Conservation (phyloP, 2,329 filamentous ascomycete genomes). For the Phoma sp. region DNA sequence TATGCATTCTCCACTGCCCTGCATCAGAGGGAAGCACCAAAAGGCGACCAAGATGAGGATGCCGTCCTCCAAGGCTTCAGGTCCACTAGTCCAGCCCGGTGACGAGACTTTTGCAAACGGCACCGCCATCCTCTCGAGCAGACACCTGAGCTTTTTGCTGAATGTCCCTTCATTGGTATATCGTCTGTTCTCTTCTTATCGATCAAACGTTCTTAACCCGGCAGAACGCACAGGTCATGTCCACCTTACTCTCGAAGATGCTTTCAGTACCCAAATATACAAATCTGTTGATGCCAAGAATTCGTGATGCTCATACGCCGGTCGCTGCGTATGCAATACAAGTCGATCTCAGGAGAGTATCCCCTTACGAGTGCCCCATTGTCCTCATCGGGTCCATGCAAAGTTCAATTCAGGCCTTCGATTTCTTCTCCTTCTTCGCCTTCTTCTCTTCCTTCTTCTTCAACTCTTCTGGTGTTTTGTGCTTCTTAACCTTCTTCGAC, state of each 20-base stretch:
- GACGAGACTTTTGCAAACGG: background rate
- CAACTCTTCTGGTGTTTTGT: conserved; percentile 41
- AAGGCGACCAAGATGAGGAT: background rate
- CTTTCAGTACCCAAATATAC: background rate
- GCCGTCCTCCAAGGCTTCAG: background rate
- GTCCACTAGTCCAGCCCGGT: background rate
- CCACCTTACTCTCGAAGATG: background rate
- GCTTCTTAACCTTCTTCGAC: conserved; percentile 50
- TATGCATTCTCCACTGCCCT: conserved; percentile 12
- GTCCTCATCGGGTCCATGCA: background rate
- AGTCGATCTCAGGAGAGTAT: background rate
- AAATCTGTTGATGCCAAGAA: background rate
- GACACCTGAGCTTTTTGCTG: background rate
- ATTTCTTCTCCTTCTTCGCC: conserved; percentile 45
- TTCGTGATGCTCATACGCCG: background rate
- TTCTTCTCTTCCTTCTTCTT: conserved; percentile 49
- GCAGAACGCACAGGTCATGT: background rate
- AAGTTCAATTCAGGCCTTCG: conserved; percentile 21
- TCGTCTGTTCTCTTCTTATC: background rate
- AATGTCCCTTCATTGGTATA: background rate
- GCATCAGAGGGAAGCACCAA: background rate
- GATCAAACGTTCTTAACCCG: no score
- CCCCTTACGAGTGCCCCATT: background rate
- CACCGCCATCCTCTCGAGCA: background rate
- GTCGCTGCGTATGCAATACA: background rate